Evolutionary conservation across 1,284 basidiomycete genomes (phyloP).

Genomic region (Coniferiporia sulphurascens): DNA sequence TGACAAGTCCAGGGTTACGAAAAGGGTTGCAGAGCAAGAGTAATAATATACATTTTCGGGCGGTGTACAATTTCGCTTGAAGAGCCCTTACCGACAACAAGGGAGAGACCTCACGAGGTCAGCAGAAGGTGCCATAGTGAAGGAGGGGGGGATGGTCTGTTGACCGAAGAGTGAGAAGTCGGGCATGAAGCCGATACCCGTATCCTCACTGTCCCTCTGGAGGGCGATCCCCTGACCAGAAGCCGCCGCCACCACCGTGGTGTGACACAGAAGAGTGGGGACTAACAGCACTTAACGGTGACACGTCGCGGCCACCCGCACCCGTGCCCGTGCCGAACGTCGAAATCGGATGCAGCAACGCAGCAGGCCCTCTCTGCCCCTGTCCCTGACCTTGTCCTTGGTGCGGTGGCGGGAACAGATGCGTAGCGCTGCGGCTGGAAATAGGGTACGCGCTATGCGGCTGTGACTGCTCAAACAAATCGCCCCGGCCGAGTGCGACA

Average conservation of each 20-base stretch:
- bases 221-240: background rate
- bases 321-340: slow-evolving; percentile 2
- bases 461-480: slow-evolving; percentile 1
- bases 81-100: too few relatives aligned
- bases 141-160: too few relatives aligned
- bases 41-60: background rate
- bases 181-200: too few relatives aligned
- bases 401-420: background rate
- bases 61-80: background rate
- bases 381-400: background rate
- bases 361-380: background rate
- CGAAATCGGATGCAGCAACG: slow-evolving; percentile 16
- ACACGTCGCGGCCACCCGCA: slow-evolving; percentile 2
- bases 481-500: background rate
- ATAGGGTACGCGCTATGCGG: slow-evolving; percentile 11
- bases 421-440: background rate
- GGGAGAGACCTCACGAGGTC: too few relatives aligned
- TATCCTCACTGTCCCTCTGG: background rate
- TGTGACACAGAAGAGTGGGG: slow-evolving; percentile 1
- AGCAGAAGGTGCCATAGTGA: too few relatives aligned
- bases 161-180: too few relatives aligned
- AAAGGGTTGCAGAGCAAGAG: background rate
- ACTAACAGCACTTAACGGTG: slow-evolving; percentile 11
- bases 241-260: background rate
- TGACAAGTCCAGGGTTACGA: background rate